A percentile compares a stretch with the other conserved stretches of the same genome.
Evolutionary conservation across 2,329 filamentous ascomycete species (phyloP).

Genomic region (Verticillium zaregamsianum): DNA sequence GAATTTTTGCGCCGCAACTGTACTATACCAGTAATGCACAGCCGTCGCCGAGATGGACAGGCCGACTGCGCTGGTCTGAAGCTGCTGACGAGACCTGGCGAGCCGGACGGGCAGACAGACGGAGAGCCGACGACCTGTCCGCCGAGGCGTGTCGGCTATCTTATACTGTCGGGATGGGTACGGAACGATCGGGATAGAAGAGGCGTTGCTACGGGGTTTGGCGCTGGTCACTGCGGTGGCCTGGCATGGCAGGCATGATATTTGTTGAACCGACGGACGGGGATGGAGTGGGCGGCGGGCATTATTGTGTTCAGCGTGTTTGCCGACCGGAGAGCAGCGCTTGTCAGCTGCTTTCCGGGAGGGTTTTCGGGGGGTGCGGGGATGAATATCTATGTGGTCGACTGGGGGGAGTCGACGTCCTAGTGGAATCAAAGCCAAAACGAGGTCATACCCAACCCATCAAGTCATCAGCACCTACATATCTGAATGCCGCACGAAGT

Average conservation of each 20-base stretch:
- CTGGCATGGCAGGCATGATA: neutral
- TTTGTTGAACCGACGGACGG: neutral
- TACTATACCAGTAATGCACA: neutral
- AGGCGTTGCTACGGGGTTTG: neutral
- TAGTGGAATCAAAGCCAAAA: neutral
- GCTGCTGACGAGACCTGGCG: neutral
- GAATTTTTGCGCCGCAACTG: neutral
- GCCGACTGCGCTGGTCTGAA: neutral
- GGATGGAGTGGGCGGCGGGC: neutral
- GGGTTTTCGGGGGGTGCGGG: neutral
- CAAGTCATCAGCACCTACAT: neutral
- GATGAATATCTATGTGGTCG: neutral
- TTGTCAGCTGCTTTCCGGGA: neutral
- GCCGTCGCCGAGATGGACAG: neutral
- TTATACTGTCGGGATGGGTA: neutral
- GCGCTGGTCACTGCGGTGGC: neutral
- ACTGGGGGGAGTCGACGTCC: neutral
- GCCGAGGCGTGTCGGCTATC: neutral
- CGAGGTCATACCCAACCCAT: neutral
- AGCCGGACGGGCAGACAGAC: neutral
- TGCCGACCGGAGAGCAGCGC: neutral
- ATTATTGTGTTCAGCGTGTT: neutral
- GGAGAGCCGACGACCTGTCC: neutral
- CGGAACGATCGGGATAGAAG: neutral
- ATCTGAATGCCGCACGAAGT: neutral